Conservation (phyloP, 2,329 filamentous ascomycete species). For the Colletotrichum musicola region DNA sequence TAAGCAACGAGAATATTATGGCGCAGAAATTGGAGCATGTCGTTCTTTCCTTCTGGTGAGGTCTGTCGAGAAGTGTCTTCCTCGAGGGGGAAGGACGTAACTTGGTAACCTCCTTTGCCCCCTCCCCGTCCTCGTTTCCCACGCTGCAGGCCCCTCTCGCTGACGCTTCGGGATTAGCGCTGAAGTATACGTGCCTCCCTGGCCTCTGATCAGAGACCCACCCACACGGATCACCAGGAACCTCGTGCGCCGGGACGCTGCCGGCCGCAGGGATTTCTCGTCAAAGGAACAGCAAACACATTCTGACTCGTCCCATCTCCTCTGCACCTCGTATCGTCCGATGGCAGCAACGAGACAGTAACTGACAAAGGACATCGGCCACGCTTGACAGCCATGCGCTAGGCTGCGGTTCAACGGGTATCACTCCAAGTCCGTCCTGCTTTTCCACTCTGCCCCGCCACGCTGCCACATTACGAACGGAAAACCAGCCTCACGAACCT, state of each 20-base stretch:
- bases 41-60: neutral
- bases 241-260: conserved; percentile 5
- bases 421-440: neutral
- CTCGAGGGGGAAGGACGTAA: neutral
- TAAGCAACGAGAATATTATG: neutral
- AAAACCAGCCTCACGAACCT: neutral
- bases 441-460: neutral
- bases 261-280: conserved; percentile 12
- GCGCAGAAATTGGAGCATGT: too few relatives aligned
- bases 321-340: conserved; percentile 11
- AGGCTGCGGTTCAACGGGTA: conserved; percentile 1
- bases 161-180: neutral
- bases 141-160: neutral
- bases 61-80: too few relatives aligned
- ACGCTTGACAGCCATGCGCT: conserved; percentile 1
- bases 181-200: neutral
- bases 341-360: conserved; percentile 8
- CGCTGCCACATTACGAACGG: neutral
- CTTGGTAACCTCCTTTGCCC: neutral
- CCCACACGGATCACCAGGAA: conserved; percentile 2
- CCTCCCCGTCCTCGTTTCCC: neutral
- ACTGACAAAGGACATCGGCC: conserved; percentile 18
- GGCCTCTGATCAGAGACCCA: too few relatives aligned
- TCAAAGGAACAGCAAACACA: conserved; percentile 8
- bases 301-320: conserved; percentile 34